Base-by-base conservation (phyloP, 768 basidiomycete genomes). In the Mycena albidolilacea region DNA sequence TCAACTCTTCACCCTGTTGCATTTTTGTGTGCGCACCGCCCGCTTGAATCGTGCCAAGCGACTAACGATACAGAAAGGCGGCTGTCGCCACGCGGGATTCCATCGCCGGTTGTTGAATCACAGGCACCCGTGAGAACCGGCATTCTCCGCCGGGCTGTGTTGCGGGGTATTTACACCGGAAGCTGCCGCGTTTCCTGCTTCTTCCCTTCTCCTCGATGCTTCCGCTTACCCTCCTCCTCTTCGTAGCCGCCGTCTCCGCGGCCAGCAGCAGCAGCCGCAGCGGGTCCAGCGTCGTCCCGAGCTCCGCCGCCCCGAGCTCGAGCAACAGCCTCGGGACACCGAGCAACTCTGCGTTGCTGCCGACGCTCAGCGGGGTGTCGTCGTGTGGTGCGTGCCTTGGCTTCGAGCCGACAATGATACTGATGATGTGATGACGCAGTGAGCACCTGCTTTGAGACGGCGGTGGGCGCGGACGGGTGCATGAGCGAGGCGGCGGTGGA, bases 401-500 rank as follows among this genome's bases (percentile, higher is more conserved):
- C 12, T 35, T 23, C 30, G 30, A 30, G 23, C 3, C 6, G 3
- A 6, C 54, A 3, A 11, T 12, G 10, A 10, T 23, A 1, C 6
- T 35, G 6, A 10, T 55, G 10, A 55, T 19, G 7, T 7, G 21
- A 30, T 30, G 30, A 3, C 30, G 30, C 30, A 55, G 64, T 65
- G 37, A 54, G 37, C 19, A 30, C 50, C 50, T 65, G 64, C 23
- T 12, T 65, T 0, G 64, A 5, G 19, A 1, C 7, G 12, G 50
- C 64, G 2, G 52, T 46, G 11, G 14, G 50, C 6, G 64, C 64
- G 6, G 64, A 38, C 17, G 52, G 52, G 10, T 65, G 64, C n/a
- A 14, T n/a, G 37, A 65, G 64, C 21, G 19, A 12, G 5, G 64
- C 37, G 17, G 64, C 64, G 38, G 50, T 65, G 35, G 48, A 65